These are phyloP conservation scores for Lasiodiplodia gonubiensis DNA, from an alignment of 2,329 filamentous ascomycete species.

Conservation along the genomic window DNA sequence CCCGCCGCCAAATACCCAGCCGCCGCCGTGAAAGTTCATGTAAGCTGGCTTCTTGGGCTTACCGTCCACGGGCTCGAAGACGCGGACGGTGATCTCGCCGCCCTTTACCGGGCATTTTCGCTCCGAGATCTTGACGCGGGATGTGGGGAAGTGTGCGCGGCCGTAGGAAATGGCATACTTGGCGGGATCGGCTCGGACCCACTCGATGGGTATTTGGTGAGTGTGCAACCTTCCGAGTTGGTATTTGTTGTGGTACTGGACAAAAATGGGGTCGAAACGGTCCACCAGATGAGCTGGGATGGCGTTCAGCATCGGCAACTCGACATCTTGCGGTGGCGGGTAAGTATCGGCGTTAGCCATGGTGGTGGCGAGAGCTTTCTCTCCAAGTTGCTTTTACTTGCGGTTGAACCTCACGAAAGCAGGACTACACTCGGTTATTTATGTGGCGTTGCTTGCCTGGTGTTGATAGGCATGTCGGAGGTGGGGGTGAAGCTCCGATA, in stretches of 20 bases:
- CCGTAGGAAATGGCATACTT: slow-evolving; percentile 27
- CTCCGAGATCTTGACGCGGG: slow-evolving; percentile 20
- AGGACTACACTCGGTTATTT: background rate
- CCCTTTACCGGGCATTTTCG: slow-evolving; percentile 22
- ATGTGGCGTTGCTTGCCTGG: background rate
- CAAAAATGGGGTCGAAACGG: slow-evolving; percentile 26
- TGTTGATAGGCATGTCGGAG: background rate
- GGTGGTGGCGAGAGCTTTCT: background rate
- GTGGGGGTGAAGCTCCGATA: slow-evolving; percentile 14
- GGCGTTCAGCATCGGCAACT: slow-evolving; percentile 22
- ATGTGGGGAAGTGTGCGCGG: slow-evolving; percentile 17
- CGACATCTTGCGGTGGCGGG: slow-evolving; percentile 5
- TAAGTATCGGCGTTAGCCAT: slow-evolving; percentile 24
- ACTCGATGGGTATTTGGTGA: slow-evolving; percentile 23
- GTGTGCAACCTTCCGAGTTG: slow-evolving; percentile 25
- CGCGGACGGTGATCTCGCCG: slow-evolving; percentile 21
- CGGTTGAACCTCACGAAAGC: background rate
- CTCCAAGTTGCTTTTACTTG: background rate
- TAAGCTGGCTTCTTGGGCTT: slow-evolving; percentile 18
- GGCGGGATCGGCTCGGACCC: slow-evolving; percentile 23
- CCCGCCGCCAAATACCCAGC: slow-evolving; percentile 46
- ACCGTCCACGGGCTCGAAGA: slow-evolving; percentile 24
- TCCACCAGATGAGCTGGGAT: slow-evolving; percentile 20
- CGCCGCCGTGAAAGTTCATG: slow-evolving; percentile 46
- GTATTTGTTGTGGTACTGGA: slow-evolving; percentile 24